Evolutionary conservation across 2,329 filamentous ascomycete species (phyloP), one percentile per base, ranked within the genome.

Genomic region (Scedosporium dehoogii): DNA sequence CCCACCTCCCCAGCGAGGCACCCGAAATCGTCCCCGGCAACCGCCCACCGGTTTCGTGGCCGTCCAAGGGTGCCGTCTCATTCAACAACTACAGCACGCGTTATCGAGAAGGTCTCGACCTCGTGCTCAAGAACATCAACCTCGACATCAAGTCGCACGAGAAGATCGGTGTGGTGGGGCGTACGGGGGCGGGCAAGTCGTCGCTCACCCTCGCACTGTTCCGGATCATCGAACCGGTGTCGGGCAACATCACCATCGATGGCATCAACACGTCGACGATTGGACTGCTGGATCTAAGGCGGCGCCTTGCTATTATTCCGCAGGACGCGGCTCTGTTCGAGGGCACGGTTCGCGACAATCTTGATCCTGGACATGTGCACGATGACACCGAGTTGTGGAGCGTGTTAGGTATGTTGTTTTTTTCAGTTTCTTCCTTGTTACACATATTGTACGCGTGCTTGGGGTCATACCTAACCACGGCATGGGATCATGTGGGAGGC

Each of bases 301-400:
- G 92, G 62, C 87, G 94, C 63, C 81, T 99, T 58, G 93, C 94
- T 62, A 99, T 99, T 70, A 99, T 99, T 67, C 94, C 96, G 4
- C 94, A 99, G 73, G 96, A 99, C 75, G 93, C 94, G 33, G 93
- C 93, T 66, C 84, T 99, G 65, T 99, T 99, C 70, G 91, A 96
- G 74, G 92, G 92, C 59, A 92, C 89, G 7, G 85, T 99, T 66
- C 86, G 94, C 67, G 94, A 99, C 75, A 99, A 99, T 71, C 83
- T 97, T 46, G 94, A 99, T 72, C 96, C 96, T 25, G 91, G 89
- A 29, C 90, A 96, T 73, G 91, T 96, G 62, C 92, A 96, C 71
- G 93, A 97, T 74, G 96, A 99, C 74, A 96, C 92, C 4, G 94
- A 97, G 72, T 81, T 99, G 41, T 99, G 94, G 94, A 96, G 90